These are phyloP conservation scores for Alternaria rosae DNA, from an alignment of 2,329 filamentous ascomycete genomes.

Conservation along the genomic window DNA sequence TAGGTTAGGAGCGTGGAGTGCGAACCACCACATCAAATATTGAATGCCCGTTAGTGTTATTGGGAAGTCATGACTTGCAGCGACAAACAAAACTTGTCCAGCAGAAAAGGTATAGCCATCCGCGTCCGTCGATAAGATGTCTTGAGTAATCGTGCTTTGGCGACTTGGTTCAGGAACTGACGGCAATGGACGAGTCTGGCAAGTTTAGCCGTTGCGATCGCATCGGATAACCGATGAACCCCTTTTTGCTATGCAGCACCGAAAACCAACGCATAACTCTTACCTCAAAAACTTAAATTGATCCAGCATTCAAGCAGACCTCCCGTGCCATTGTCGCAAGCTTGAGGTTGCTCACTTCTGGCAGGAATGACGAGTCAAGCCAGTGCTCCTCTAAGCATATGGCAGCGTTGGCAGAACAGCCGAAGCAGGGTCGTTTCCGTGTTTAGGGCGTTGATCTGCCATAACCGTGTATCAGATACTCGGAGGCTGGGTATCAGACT, in stretches of 20 bases:
- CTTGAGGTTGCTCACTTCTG: slow-evolving; percentile 1
- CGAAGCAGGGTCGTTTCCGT: slow-evolving; percentile 8
- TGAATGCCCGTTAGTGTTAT: slow-evolving; percentile 22
- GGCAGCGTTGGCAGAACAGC: background rate
- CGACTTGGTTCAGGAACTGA: slow-evolving; percentile 18
- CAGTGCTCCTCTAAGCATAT: background rate
- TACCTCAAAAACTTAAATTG: slow-evolving; percentile 5
- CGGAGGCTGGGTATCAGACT: slow-evolving; percentile 40
- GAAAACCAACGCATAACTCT: background rate
- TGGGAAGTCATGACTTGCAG: slow-evolving; percentile 28
- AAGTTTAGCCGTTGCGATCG: slow-evolving; percentile 34
- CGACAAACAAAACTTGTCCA: slow-evolving; percentile 13
- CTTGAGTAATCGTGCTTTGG: slow-evolving; percentile 7
- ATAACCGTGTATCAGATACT: slow-evolving; percentile 42
- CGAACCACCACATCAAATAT: slow-evolving; percentile 16
- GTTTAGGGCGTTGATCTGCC: slow-evolving; percentile 33
- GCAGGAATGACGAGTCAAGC: slow-evolving; percentile 11
- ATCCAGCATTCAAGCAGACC: background rate
- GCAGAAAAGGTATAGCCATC: slow-evolving; percentile 13
- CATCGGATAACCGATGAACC: background rate
- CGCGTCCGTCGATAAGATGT: slow-evolving; percentile 8
- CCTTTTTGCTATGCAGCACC: slow-evolving; percentile 4
- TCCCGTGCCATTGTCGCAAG: background rate
- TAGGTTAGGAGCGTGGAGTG: slow-evolving; percentile 27
- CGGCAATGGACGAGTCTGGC: slow-evolving; percentile 17